Base-by-base conservation (phyloP, 2,329 filamentous ascomycete species). In the Trichoderma atrobrunneum region DNA sequence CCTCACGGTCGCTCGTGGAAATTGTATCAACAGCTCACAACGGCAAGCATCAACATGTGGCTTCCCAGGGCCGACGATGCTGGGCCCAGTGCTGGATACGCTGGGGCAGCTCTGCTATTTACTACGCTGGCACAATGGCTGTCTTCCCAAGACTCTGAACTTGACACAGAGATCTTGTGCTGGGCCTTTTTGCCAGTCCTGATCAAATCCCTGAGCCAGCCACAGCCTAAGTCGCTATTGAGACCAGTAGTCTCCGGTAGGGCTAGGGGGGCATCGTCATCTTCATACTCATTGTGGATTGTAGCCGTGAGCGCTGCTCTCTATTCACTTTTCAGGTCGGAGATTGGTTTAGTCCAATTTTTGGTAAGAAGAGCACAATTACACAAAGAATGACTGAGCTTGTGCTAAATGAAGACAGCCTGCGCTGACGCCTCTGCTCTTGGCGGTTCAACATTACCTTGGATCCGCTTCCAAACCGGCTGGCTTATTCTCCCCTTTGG, bases 391-490 rank as follows among this genome's bases (percentile, higher is more conserved):
- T 8, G 3, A n/a, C 2, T 18, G 21, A n/a, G 6, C 21, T 14
- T 0, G 10, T 59, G n/a, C 64, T 72, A 60, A 72, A 24, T 28
- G 3, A 28, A 4, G 5, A 3, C 10, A 79, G 78, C 76, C 78
- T 1, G 57, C 70, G 3, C 65, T 79, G n/a, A 76, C 75, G 0
- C 78, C 78, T 2, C 24, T 79, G 1, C 34, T 79, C 16, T 65
- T 78, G 4, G n/a, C 39, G 5, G 62, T 67, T 3, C 73, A 77
- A 7, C 60, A n/a, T 1, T 60, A 72, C 14, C 28, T 71, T 0
- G 62, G 66, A 14, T 14, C n/a, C 48, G 14, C 6, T 60, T n/a
- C 28, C 6, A 6, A 16, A 12, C 39, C 39, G 24, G 0, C 2
- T 24, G 1, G 39, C 21, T 16, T 39, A 43, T 63, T 63, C 5